A percentile compares a stretch with the other conserved stretches of the same genome.
Evolutionary conservation across 768 basidiomycete genomes (phyloP).

Genomic region (Multifurca ochricompacta): DNA sequence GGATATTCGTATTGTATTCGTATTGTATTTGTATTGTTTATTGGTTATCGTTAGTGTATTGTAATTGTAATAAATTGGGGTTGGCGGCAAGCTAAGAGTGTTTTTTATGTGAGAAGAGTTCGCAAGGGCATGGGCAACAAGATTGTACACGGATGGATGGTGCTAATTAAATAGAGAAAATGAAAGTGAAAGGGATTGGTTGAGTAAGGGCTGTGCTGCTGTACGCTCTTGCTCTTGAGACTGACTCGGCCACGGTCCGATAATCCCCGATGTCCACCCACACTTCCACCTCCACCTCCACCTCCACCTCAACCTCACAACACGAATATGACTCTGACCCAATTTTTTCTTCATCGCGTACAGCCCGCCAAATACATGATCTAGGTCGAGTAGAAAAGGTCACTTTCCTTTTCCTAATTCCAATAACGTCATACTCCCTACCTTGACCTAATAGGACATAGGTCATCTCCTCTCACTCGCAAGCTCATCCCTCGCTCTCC

Average conservation of each 20-base stretch:
- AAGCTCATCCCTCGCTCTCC: conserved; percentile 68
- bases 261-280: background rate
- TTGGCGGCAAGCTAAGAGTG: too few species aligned
- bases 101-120: background rate
- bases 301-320: background rate
- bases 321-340: conserved; percentile 40
- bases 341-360: conserved; percentile 75
- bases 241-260: background rate
- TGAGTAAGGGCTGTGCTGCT: background rate
- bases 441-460: conserved; percentile 58
- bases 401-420: background rate
- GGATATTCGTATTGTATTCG: too few species aligned
- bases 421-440: background rate
- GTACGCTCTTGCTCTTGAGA: too few species aligned
- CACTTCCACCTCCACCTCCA: too few species aligned
- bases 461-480: conserved; percentile 67
- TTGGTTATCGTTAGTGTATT: too few species aligned
- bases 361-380: conserved; percentile 73
- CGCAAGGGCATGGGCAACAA: conserved; percentile 2
- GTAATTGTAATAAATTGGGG: too few species aligned
- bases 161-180: too few species aligned
- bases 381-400: conserved; percentile 79
- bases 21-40: too few species aligned
- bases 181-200: background rate
- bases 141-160: too few species aligned